Conservation (phyloP, 805 yeast genomes). For the Candida corydali region DNA sequence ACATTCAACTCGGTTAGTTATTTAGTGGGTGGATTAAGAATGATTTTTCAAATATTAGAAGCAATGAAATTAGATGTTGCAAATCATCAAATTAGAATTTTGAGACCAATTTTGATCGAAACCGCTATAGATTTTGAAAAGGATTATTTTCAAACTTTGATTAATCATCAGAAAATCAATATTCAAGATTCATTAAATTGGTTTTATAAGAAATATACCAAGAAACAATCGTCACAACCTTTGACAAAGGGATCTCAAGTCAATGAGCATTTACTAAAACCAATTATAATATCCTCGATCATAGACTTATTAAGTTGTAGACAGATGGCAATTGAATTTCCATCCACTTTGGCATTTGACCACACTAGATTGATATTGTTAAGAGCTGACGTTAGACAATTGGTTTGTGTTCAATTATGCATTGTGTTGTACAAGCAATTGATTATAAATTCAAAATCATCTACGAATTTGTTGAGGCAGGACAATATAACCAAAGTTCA, state of each 20-base stretch:
- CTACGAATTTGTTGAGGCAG: slow-evolving; percentile 19
- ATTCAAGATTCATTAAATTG: slow-evolving; percentile 61
- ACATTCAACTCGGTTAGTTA: slow-evolving; percentile 40
- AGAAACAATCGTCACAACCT: slow-evolving; percentile 10
- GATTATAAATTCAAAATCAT: slow-evolving; percentile 23
- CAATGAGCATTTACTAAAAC: slow-evolving; percentile 20
- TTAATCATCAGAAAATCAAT: slow-evolving; percentile 53
- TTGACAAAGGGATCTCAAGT: slow-evolving; percentile 4
- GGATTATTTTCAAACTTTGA: slow-evolving; percentile 64
- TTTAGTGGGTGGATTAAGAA: slow-evolving; percentile 71
- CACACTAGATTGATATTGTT: slow-evolving; percentile 72
- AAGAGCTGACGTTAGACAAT: slow-evolving; percentile 81
- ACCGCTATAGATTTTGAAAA: slow-evolving; percentile 87
- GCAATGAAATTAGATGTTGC: slow-evolving; percentile 96
- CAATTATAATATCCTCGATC: slow-evolving; percentile 47
- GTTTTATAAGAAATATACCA: slow-evolving; percentile 44
- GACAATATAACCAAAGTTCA: slow-evolving; percentile 48
- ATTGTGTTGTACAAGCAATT: slow-evolving; percentile 69
- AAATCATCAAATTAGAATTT: slow-evolving; percentile 83
- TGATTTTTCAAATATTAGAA: slow-evolving; percentile 78
- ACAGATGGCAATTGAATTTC: slow-evolving; percentile 77
- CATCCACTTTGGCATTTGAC: slow-evolving; percentile 79
- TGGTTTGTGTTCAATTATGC: slow-evolving; percentile 76
- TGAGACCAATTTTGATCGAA: slow-evolving; percentile 79
- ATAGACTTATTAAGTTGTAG: slow-evolving; percentile 69